These are phyloP conservation scores for Tylopilus vinaceipallidus DNA, from an alignment of 768 basidiomycete genomes.

Conservation along the genomic window DNA sequence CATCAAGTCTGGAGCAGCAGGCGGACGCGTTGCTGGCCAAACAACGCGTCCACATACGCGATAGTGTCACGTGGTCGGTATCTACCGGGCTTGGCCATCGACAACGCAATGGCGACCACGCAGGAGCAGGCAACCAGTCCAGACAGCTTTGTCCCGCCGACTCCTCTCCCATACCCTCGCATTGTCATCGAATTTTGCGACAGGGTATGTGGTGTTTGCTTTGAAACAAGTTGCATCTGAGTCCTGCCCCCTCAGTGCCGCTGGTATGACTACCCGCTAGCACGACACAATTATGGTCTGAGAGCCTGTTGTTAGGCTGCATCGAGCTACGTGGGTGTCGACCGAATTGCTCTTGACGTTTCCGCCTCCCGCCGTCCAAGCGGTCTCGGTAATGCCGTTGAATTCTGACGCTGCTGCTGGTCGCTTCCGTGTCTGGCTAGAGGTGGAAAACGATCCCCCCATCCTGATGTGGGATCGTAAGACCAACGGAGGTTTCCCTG, in stretches of 20 bases:
- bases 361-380: slow-evolving; percentile 67
- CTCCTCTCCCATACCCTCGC: slow-evolving; percentile 45
- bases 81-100: too few species aligned
- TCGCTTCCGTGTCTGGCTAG: slow-evolving; percentile 89
- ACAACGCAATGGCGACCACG: too few species aligned
- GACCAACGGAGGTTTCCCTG: slow-evolving; percentile 87
- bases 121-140: too few species aligned
- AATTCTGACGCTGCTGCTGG: slow-evolving; percentile 83
- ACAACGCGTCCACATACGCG: slow-evolving; percentile 50
- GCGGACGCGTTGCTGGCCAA: slow-evolving; percentile 30
- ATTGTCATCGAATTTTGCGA: slow-evolving; percentile 94
- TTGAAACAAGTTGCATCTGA: background rate
- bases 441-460: slow-evolving; percentile 34
- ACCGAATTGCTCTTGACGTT: slow-evolving; percentile 92
- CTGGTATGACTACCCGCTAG: slow-evolving; percentile 51
- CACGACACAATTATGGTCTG: background rate
- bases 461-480: slow-evolving; percentile 87
- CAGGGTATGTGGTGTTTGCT: slow-evolving; percentile 50
- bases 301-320: slow-evolving; percentile 56
- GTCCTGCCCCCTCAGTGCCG: slow-evolving; percentile 54
- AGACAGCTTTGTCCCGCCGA: slow-evolving; percentile 59
- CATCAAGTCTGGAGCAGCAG: slow-evolving; percentile 10
- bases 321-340: slow-evolving; percentile 90
- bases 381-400: slow-evolving; percentile 70
- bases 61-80: slow-evolving; percentile 35